Base-by-base conservation (phyloP, 805 yeast genomes). In the Kodamaea laetipori region DNA sequence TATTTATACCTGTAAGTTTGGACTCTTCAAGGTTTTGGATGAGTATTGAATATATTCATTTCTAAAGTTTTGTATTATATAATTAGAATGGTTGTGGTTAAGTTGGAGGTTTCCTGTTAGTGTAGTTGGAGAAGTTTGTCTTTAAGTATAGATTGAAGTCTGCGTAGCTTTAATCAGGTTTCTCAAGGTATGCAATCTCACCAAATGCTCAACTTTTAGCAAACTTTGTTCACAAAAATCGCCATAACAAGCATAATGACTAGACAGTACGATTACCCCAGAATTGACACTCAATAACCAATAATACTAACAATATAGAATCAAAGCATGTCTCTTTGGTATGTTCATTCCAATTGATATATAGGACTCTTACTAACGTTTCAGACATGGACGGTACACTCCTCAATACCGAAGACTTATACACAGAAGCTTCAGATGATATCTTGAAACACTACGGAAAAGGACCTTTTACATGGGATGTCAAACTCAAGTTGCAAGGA, bases 301-400 rank as follows among this genome's bases (percentile, higher is more conserved):
- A n/a, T n/a, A n/a, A n/a, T 25, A 24, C 23, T 33, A 39, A 39
- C 37, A n/a, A 6, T 26, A 18, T 43, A 52, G 53, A 38, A 66
- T 73, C 57, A 80, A 73, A 60, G 90, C 90, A 25, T 83, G 89
- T 70, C 82, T 84, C 48, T 84, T 83, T 58, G 88, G 84, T 73
- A 74, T 41, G 81, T 75, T 32, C 17, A 15, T 16, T 17, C 13
- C 26, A 17, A 19, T 21, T 18, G 4, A 6, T 7, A 24, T 16
- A 18, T 18, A 27, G 13, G 24, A 19, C 41, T n/a, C 9, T n/a
- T 50, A 47, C 58, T 43, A 46, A 53, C 60, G 19, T 37, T 30
- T 24, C 37, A 71, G 96, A 88, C 73, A 87, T 94, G 98, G 99
- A 94, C 61, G 99, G 99, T 1, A 77, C 95, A 17, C 72, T 94